Percentiles rank a stretch among this genome's conserved stretches.
phyloP scores from a whole-genome alignment of 805 yeast species.

The Wickerhamomyces rabaulensis region DNA sequence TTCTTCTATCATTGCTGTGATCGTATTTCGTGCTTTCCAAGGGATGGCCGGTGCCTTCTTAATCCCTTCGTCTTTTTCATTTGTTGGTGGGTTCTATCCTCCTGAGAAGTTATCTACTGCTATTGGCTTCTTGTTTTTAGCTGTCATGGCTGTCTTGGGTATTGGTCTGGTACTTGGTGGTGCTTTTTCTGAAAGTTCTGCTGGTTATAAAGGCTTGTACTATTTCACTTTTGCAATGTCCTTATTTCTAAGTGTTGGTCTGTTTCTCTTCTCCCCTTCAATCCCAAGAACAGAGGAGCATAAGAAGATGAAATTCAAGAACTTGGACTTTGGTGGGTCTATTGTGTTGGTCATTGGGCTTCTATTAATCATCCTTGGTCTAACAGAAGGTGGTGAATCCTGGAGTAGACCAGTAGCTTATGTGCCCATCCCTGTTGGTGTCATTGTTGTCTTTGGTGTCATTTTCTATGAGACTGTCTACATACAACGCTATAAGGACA shows the following conservation, averaged over 20 bases:
- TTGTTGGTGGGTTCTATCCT: conserved; percentile 26
- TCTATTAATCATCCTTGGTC: conserved; percentile 35
- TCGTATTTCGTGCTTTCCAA: conserved; percentile 40
- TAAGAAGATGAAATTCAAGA: conserved; percentile 14
- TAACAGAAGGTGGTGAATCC: conserved; percentile 39
- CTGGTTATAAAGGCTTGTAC: conserved; percentile 36
- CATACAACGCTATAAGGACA: conserved; percentile 8
- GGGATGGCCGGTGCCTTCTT: conserved; percentile 38
- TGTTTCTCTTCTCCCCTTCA: conserved; percentile 27
- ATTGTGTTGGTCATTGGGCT: conserved; percentile 29
- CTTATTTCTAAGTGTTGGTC: conserved; percentile 15
- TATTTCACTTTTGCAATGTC: conserved; percentile 33
- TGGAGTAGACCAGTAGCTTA: conserved; percentile 40
- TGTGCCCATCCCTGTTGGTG: conserved; percentile 36
- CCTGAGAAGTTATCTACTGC: conserved; percentile 26
- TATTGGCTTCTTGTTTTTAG: conserved; percentile 22
- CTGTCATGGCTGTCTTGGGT: conserved; percentile 30
- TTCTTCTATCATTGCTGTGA: conserved; percentile 28
- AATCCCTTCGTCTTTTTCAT: conserved; percentile 33
- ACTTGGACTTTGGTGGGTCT: conserved; percentile 35
- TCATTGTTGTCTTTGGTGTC: conserved; percentile 24
- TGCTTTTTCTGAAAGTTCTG: conserved; percentile 31
- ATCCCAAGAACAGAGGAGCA: conserved; percentile 23
- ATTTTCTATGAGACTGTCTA: conserved; percentile 28
- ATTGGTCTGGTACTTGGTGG: conserved; percentile 40